Evolutionary conservation across 23 red algal genomes (phyloP).

Genomic region (Gracilaria vermiculophylla): DNA sequence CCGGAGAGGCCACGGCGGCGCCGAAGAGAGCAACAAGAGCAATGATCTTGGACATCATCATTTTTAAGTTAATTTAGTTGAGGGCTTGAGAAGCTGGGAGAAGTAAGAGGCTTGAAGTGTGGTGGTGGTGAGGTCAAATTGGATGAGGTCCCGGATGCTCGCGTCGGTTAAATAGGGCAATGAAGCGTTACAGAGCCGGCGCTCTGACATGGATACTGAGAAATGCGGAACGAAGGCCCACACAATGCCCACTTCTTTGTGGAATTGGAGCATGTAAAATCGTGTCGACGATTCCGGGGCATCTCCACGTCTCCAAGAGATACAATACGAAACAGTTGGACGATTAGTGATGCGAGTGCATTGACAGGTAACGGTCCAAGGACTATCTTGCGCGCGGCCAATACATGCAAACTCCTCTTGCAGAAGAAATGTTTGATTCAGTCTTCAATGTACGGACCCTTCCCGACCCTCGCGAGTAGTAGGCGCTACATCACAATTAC

Average conservation of each 20-base stretch:
- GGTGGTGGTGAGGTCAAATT: neutral
- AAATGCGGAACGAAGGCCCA: neutral
- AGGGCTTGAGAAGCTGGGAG: neutral
- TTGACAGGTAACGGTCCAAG: neutral
- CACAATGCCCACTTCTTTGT: neutral
- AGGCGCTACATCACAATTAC: neutral
- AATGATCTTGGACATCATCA: conserved; percentile 1
- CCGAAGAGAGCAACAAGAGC: conserved; percentile 39
- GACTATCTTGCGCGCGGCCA: neutral
- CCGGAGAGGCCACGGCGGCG: conserved; percentile 43
- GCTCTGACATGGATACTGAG: neutral
- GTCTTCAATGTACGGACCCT: neutral
- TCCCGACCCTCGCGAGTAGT: neutral
- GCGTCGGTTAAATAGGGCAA: neutral
- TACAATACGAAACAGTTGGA: neutral
- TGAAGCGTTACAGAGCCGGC: neutral
- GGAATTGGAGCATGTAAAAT: neutral
- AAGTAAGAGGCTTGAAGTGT: neutral
- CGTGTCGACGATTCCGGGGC: neutral
- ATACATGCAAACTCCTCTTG: neutral
- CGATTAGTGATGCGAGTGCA: neutral
- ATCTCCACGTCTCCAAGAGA: neutral
- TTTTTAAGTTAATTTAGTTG: neutral
- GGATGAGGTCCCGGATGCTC: neutral
- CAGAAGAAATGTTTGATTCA: neutral